phyloP scores from a whole-genome alignment of 1,139 yeast species.

The Debaryomyces nepalensis region DNA sequence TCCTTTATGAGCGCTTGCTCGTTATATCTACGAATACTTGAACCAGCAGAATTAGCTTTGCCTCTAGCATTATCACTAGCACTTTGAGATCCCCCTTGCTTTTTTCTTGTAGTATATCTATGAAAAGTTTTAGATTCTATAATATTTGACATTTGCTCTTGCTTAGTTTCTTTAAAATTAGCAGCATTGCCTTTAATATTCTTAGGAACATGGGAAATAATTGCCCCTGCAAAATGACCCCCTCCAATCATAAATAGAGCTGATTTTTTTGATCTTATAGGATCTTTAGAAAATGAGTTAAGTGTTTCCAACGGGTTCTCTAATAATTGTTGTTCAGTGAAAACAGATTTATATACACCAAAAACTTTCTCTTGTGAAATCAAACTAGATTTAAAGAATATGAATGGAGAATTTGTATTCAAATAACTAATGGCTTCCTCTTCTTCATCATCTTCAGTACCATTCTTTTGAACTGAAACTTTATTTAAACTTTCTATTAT shows the following conservation, averaged over 20 bases:
- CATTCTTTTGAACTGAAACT: conserved; percentile 11
- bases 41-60: conserved; percentile 96
- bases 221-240: conserved; percentile 97
- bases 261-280: conserved; percentile 44
- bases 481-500: conserved; percentile 38
- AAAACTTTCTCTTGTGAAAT: conserved; percentile 55
- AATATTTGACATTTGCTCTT: conserved; percentile 66
- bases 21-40: conserved; percentile 84
- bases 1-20: conserved; percentile 84
- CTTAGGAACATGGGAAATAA: conserved; percentile 71
- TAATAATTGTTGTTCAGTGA: conserved; percentile 40
- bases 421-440: conserved; percentile 52
- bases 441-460: conserved; percentile 23
- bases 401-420: conserved; percentile 67
- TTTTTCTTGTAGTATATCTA: conserved; percentile 92
- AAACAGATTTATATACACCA: conserved; percentile 73
- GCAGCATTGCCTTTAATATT: conserved; percentile 58
- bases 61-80: conserved; percentile 92
- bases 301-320: conserved; percentile 49
- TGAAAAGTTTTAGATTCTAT: conserved; percentile 86
- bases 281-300: conserved; percentile 32
- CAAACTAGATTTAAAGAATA: conserved; percentile 55
- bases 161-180: conserved; percentile 44
- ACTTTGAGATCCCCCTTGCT: conserved; percentile 97
- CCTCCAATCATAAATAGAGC: conserved; percentile 96